These are phyloP conservation scores for Lentinula raphanica DNA, from an alignment of 768 basidiomycete species.

Conservation along the genomic window DNA sequence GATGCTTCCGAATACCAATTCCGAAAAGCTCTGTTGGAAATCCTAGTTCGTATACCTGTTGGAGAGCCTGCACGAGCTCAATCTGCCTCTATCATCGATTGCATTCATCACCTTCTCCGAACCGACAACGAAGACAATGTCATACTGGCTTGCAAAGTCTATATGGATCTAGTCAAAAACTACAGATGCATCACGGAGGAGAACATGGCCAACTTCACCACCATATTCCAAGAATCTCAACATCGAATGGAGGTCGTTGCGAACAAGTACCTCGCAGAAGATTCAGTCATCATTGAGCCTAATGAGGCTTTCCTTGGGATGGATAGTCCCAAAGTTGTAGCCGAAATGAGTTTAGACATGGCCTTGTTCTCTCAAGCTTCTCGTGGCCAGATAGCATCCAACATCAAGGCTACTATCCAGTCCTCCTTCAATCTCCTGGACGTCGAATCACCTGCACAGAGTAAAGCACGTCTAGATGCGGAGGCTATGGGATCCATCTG, in stretches of 20 bases:
- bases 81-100: conserved; percentile 60
- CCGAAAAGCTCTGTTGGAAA: conserved; percentile 82
- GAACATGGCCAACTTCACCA: conserved; percentile 71
- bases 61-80: conserved; percentile 74
- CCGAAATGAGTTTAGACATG: conserved; percentile 90
- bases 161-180: conserved; percentile 82
- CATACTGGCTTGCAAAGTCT: conserved; percentile 80
- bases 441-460: conserved; percentile 78
- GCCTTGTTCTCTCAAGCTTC: conserved; percentile 87
- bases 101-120: conserved; percentile 80
- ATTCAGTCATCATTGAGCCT: conserved; percentile 49
- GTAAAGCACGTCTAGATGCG: conserved; percentile 66
- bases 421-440: conserved; percentile 78
- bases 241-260: conserved; percentile 70
- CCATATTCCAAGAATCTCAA: conserved; percentile 75
- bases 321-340: conserved; percentile 88
- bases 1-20: conserved; percentile 73
- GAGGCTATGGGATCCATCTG: conserved; percentile 82
- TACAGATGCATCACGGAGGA: conserved; percentile 72
- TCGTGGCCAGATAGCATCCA: conserved; percentile 54
- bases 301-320: conserved; percentile 63
- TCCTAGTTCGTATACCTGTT: conserved; percentile 81
- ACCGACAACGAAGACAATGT: conserved; percentile 97
- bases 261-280: conserved; percentile 66
- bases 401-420: conserved; percentile 64